These are phyloP conservation scores for Auriculariales sp. DNA, from an alignment of 768 basidiomycete species.

Conservation along the genomic window DNA sequence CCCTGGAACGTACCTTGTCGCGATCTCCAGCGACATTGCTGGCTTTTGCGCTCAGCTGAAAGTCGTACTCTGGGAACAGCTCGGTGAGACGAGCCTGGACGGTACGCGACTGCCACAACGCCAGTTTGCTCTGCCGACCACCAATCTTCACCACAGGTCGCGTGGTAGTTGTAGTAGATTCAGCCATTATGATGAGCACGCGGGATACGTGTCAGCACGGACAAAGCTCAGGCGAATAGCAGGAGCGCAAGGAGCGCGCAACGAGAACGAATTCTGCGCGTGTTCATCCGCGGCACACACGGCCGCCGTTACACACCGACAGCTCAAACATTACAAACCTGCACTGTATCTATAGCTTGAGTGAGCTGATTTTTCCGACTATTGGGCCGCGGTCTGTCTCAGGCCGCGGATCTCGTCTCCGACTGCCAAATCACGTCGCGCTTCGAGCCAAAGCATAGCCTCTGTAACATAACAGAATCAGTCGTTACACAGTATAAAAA, in stretches of 20 bases:
- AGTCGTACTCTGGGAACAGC: slow-evolving; percentile 34
- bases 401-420: slow-evolving; percentile 47
- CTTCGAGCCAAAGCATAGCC: slow-evolving; percentile 78
- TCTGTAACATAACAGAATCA: slow-evolving; percentile 27
- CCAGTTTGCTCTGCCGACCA: slow-evolving; percentile 47
- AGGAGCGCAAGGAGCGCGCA: no score
- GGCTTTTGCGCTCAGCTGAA: slow-evolving; percentile 22
- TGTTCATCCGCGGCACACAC: no score
- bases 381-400: not conserved
- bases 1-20: slow-evolving; percentile 82
- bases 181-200: not conserved
- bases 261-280: no score
- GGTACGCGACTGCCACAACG: slow-evolving; percentile 77
- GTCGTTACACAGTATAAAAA: slow-evolving; percentile 11
- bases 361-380: no score
- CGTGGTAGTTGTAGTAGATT: not conserved
- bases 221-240: no score
- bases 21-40: slow-evolving; percentile 58
- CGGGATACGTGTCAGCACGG: no score
- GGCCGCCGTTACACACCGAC: no score
- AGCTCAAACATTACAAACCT: no score
- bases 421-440: slow-evolving; percentile 52
- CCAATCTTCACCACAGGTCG: not conserved
- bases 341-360: no score
- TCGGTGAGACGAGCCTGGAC: slow-evolving; percentile 51